Base-by-base conservation (phyloP, 352 stramenopile genomes). In the Globisporangium cylindrosporum region DNA sequence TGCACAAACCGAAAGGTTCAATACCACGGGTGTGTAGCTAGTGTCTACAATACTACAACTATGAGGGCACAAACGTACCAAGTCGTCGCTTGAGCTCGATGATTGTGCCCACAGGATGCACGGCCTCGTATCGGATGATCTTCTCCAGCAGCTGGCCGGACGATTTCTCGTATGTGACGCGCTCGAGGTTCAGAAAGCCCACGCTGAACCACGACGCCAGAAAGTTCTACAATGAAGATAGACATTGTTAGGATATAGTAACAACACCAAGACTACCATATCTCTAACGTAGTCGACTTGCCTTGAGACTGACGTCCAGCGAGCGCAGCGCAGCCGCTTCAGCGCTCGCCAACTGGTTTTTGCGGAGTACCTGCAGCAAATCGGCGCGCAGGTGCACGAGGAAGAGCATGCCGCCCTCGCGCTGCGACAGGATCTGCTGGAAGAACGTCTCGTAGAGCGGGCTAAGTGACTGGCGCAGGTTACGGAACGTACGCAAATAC, bases 121-220 rank as follows among this genome's bases (percentile, higher is more conserved):
- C 96, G 6, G 91, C 91, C 69, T 99, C 96, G 71, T 98, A 98
- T 14, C 85, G 88, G 70, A 97, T 97, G 70, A 99, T 98, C 72
- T 97, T 97, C 76, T 99, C 96, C 59, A 99, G 86, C 2, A 98
- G 80, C 15, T 88, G 87, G 1, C 95, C 95, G 48, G 91, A 76
- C 12, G 95, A 98, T 41, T 88, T 72, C 51, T 98, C 89, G 70
- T 98, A 98, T 12, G 94, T 98, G 49, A 99, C 96, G 55, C 94
- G 82, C 72, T 92, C 77, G 25, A 98, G 77, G 34, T 92, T 84
- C 38, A 99, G 64, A 59, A 98, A 96, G 18, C 91, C 94, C 27
- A 97, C 92, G 54, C 86, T 92, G 68, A 99, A 98, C 86, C 95
- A 98, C 25, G 87, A 90, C 5, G 91, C 85, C 5, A 99, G 77